Evolutionary conservation across 2,329 filamentous ascomycete genomes (phyloP).

Genomic region (Ascochyta rabiei): DNA sequence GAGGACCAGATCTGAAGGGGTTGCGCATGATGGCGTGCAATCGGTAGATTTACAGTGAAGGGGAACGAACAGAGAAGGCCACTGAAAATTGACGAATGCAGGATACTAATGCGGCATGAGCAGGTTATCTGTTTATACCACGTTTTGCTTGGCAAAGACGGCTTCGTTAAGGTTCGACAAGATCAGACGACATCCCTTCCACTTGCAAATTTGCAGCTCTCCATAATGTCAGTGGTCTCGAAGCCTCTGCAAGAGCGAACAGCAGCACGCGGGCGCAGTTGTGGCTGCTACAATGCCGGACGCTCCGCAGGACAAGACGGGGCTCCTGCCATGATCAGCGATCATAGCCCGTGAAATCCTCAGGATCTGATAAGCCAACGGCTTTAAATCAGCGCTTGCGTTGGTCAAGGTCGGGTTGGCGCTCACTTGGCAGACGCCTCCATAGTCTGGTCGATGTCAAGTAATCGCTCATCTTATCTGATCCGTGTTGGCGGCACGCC

Average conservation of each 20-base stretch:
- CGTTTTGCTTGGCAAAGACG: constrained; percentile 1
- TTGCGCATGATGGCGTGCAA: constrained; percentile 1
- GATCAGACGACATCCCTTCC: not conserved
- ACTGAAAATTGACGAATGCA: not conserved
- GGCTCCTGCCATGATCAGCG: constrained; percentile 7
- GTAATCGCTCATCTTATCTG: constrained; percentile 8
- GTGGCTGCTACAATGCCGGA: constrained; percentile 1
- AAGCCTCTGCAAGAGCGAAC: constrained; percentile 4
- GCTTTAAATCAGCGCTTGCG: not conserved
- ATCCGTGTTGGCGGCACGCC: not conserved
- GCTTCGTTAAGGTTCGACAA: not conserved
- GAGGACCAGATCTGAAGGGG: constrained; percentile 1
- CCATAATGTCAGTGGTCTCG: not conserved
- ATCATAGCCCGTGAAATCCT: not conserved
- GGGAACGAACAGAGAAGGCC: not conserved
- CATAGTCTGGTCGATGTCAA: not conserved
- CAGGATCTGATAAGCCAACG: constrained; percentile 11
- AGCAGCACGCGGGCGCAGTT: not conserved
- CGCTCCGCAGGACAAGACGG: constrained; percentile 1
- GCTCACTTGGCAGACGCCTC: constrained; percentile 9
- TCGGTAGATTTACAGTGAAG: not conserved
- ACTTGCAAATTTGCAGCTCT: constrained; percentile 6
- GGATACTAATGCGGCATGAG: not conserved
- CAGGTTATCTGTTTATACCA: not conserved
- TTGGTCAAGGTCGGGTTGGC: constrained; percentile 4